Base-by-base conservation (phyloP, 257 asterid genomes). In the Voacanga thouarsii region DNA sequence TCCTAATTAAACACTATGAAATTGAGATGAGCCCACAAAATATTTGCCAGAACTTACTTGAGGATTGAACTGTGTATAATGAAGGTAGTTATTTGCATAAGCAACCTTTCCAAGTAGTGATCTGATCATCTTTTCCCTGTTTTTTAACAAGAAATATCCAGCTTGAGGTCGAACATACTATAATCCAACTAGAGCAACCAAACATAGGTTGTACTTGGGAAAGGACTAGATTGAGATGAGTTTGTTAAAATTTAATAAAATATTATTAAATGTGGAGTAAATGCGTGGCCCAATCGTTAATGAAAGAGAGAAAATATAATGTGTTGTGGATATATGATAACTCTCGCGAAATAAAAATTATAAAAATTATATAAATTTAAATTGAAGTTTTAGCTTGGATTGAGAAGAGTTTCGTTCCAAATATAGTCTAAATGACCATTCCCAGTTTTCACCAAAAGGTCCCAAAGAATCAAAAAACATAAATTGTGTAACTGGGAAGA, bases 41-140 rank as follows among this genome's bases (percentile, higher is more conserved):
- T 24, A 28, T n/a, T n/a, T 37, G 50, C 37, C 69, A 69, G 18
- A 76, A 72, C 87, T 81, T 72, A 91, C 95, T 85, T 78, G 78
- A 61, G 77, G 76, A 81, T 67, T 82, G 78, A 78, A 85, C 79
- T 71, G 91, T 75, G 85, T 63, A 80, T 80, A 83, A 79, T 51
- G 79, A 71, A 41, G 71, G 30, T 50, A 30, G 71, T 79, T 70
- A 78, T 74, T 81, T 77, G 75, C 60, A n/a, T 72, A 75, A 80
- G 84, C 74, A 55, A 81, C 79, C 79, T 74, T 87, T 79, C 71
- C 37, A 76, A 80, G 72, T n/a, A 83, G 81, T 75, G 91, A 81
- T 81, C 86, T 83, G 67, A 89, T 68, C 96, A 90, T 92, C 78
- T 64, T 79, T 65, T 49, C 76, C 75, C 76, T 47, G 51, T 37